Base-by-base conservation (phyloP, 495 filamentous ascomycete species). In the Cryomyces minteri region DNA sequence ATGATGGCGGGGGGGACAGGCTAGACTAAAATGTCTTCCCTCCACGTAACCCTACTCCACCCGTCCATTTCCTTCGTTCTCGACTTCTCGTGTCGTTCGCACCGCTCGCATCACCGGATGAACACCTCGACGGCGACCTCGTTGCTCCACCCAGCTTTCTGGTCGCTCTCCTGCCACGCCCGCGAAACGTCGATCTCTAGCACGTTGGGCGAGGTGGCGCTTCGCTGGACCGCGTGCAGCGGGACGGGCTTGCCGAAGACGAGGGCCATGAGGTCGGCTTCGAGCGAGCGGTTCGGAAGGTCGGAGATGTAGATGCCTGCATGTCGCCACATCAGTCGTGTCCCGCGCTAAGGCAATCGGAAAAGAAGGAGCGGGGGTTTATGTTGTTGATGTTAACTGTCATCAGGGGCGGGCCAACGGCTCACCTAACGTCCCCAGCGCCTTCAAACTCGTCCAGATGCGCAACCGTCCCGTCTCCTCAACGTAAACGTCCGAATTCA, bases 71-170 rank as follows among this genome's bases (percentile, higher is more conserved):
- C 18, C 18, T 2, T 25, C 18, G 18, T 25, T 2, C 18, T 2
- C 18, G 1, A 1, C 18, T 25, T 25, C 18, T 25, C 18, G 18
- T 25, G 18, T 25, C 18, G 18, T 25, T 25, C 18, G 18, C 18
- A 25, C 18, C 2, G 18, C 42, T 44, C 32, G 30, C 6, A 5
- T 44, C n/a, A 61, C 4, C 48, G 49, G 44, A 66, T 52, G 41
- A 76, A 80, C 7, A 93, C 61, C 59, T 82, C 77, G 14, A 94
- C 67, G 36, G 71, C 67, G 31, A 85, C 73, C 57, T 95, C 87
- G 52, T 94, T 94, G 41, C 76, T 80, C 82, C 84, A 94, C 12
- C 83, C 78, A 36, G 73, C 67, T 48, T 76, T 56, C 36, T 90
- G 60, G 0, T 69, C 73, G 69, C 88, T 69, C 50, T 79, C 73